phyloP scores from a whole-genome alignment of 352 stramenopile genomes.

The Globisporangium spiculum region DNA sequence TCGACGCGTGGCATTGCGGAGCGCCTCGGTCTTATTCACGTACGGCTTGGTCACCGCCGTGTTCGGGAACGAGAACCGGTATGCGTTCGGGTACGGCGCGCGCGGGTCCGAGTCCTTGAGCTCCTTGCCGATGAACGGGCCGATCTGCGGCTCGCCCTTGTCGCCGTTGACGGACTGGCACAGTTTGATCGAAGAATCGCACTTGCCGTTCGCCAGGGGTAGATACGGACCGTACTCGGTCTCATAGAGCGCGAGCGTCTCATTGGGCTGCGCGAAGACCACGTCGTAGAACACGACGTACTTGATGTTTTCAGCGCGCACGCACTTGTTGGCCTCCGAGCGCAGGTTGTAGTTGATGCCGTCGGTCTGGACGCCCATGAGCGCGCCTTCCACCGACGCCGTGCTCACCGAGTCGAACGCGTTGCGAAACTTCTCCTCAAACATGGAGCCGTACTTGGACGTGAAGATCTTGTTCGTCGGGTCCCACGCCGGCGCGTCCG shows the following conservation, averaged over 20 bases:
- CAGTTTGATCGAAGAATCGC: slow-evolving; percentile 43
- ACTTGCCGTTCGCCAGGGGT: slow-evolving; percentile 62
- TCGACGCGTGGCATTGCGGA: neutral
- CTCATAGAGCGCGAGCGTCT: slow-evolving; percentile 65
- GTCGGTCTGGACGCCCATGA: slow-evolving; percentile 30
- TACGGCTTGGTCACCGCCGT: slow-evolving; percentile 32
- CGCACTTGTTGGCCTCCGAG: slow-evolving; percentile 7
- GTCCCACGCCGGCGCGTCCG: slow-evolving; percentile 59
- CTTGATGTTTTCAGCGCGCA: slow-evolving; percentile 75
- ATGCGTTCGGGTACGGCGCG: slow-evolving; percentile 66
- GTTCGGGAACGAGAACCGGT: slow-evolving; percentile 83
- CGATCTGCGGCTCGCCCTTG: slow-evolving; percentile 54
- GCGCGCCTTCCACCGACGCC: too few relatives aligned
- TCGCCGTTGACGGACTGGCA: slow-evolving; percentile 79
- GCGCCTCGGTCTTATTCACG: neutral
- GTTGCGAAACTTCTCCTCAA: too few relatives aligned
- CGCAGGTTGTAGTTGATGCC: slow-evolving; percentile 46
- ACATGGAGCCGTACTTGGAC: slow-evolving; percentile 7
- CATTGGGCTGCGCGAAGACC: slow-evolving; percentile 71
- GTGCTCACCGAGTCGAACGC: too few relatives aligned
- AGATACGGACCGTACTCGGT: slow-evolving; percentile 70
- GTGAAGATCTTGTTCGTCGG: slow-evolving; percentile 20
- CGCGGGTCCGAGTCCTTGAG: slow-evolving; percentile 48
- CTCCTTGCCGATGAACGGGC: slow-evolving; percentile 60
- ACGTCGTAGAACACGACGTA: slow-evolving; percentile 86